These are phyloP conservation scores for Aspergillus pseudoterreus DNA, from an alignment of 2,329 filamentous ascomycete genomes.

Conservation along the genomic window DNA sequence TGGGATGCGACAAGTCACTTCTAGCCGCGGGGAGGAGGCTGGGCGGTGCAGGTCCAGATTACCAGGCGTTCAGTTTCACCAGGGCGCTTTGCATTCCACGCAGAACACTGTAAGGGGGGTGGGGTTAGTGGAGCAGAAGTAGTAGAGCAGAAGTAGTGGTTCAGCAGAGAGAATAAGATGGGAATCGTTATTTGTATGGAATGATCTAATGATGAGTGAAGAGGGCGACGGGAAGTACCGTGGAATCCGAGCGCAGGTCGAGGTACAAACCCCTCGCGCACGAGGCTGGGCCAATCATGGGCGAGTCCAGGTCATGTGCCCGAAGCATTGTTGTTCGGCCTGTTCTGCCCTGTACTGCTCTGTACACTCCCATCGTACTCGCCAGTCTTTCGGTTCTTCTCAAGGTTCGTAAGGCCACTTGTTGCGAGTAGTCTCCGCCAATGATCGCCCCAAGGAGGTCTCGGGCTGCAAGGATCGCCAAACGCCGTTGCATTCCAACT, in stretches of 20 bases:
- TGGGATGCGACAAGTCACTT: slow-evolving; percentile 14
- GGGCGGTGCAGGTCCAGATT: not conserved
- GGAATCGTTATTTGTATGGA: too few species aligned
- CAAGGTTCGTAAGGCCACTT: too few species aligned
- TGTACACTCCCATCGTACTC: slow-evolving; percentile 7
- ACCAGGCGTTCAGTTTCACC: slow-evolving; percentile 2
- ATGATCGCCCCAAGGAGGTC: too few species aligned
- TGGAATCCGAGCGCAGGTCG: too few species aligned
- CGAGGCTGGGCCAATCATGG: slow-evolving; percentile 9
- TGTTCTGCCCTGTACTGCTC: slow-evolving; percentile 3
- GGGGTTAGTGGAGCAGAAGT: too few species aligned
- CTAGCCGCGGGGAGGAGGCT: not conserved
- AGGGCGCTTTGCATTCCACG: slow-evolving; percentile 14
- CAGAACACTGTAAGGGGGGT: not conserved
- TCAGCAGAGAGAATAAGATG: too few species aligned
- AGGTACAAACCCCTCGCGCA: not conserved
- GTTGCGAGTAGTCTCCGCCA: too few species aligned
- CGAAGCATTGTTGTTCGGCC: not conserved
- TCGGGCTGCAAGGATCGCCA: too few species aligned
- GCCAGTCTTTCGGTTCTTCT: not conserved
- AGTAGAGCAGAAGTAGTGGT: too few species aligned
- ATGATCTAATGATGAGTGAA: not conserved
- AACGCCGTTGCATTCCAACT: too few species aligned
- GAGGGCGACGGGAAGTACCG: not conserved
- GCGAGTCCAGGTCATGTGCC: slow-evolving; percentile 6